Conservation (phyloP, 2,329 filamentous ascomycete species). For the Hypoxylon sp. region DNA sequence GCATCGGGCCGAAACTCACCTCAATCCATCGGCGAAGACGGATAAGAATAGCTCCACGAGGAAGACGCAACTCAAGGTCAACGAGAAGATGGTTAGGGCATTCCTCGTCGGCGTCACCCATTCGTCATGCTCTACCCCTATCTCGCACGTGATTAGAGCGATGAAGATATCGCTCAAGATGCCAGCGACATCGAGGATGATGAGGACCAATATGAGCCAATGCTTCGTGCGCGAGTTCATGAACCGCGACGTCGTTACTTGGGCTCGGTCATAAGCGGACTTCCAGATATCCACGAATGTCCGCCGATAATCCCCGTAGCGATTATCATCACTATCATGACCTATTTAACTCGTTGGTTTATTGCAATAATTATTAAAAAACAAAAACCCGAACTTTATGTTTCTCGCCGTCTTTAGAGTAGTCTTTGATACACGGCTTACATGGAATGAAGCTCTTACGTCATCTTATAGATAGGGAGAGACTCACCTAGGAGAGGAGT, state of each 20-base stretch:
- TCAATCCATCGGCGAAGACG: constrained; percentile 72
- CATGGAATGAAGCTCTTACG: constrained; percentile 23
- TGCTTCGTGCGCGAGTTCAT: constrained; percentile 61
- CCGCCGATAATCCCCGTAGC: background rate
- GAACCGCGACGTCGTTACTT: constrained; percentile 41
- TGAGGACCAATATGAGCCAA: constrained; percentile 60
- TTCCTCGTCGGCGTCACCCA: constrained; percentile 60
- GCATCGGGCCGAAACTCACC: constrained; percentile 59
- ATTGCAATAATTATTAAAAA: background rate
- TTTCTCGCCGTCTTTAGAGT: background rate
- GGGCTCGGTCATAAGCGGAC: constrained; percentile 29
- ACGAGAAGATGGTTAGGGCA: constrained; percentile 65
- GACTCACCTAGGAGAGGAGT: constrained; percentile 49
- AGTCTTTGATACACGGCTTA: constrained; percentile 2
- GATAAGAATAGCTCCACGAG: constrained; percentile 72
- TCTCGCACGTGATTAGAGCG: constrained; percentile 64
- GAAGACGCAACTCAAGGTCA: constrained; percentile 75
- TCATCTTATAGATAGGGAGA: constrained; percentile 13
- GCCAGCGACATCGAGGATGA: constrained; percentile 62
- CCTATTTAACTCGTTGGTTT: constrained; percentile 29
- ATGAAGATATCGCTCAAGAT: constrained; percentile 65
- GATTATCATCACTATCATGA: constrained; percentile 15
- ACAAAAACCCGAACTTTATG: background rate
- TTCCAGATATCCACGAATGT: constrained; percentile 25
- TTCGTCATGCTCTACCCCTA: constrained; percentile 56